Conservation (phyloP, 2,329 filamentous ascomycete species). For the Calonectria henricotiae region DNA sequence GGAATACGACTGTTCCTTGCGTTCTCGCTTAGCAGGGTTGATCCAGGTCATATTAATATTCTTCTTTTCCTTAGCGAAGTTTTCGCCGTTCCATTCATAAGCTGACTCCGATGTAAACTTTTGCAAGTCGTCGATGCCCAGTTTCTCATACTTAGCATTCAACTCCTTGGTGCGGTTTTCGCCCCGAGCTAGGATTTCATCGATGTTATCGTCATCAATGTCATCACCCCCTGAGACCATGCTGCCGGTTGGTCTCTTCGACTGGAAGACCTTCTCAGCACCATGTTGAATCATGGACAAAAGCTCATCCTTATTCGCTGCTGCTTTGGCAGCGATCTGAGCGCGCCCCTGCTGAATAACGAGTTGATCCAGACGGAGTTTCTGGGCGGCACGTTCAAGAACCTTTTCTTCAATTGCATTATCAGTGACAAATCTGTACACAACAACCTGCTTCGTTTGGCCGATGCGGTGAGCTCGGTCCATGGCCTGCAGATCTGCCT, state of each 20-base stretch:
- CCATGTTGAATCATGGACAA: conserved; percentile 99
- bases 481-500: conserved; percentile 99
- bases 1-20: conserved; percentile 97
- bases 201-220: conserved; percentile 91
- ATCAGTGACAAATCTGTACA: conserved; percentile 97
- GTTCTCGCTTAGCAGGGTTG: conserved; percentile 97
- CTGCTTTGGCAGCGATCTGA: conserved; percentile 90
- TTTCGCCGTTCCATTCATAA: conserved; percentile 99
- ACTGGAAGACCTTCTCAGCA: conserved; percentile 92
- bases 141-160: conserved; percentile 95
- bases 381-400: conserved; percentile 95
- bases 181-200: conserved; percentile 87
- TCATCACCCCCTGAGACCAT: conserved; percentile 74
- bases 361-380: conserved; percentile 94
- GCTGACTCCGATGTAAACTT: conserved; percentile 98
- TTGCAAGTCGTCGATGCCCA: conserved; percentile 96
- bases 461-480: conserved; percentile 98
- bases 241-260: conserved; percentile 76
- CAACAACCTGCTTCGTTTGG: conserved; percentile 97
- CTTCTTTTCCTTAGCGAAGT: conserved; percentile 93
- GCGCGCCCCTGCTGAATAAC: conserved; percentile 98
- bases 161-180: conserved; percentile 92
- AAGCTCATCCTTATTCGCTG: conserved; percentile 95
- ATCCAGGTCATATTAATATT: conserved; percentile 97
- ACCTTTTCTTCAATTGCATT: conserved; percentile 99